Percentiles rank a stretch among this genome's conserved stretches.
phyloP scores from a whole-genome alignment of 2,329 filamentous ascomycete species.

The Gnomoniopsis sp. region DNA sequence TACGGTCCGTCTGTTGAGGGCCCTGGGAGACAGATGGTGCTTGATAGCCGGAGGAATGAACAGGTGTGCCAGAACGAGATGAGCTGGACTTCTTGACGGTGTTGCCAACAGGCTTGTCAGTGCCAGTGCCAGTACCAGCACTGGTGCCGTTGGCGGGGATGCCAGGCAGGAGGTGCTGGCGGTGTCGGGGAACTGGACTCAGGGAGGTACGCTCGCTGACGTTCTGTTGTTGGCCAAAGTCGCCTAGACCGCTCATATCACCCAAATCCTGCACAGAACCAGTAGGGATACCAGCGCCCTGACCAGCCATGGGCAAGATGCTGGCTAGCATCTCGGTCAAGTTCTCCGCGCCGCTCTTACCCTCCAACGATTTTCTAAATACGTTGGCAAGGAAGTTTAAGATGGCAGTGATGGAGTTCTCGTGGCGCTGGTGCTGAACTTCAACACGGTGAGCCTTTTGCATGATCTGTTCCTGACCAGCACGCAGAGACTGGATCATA shows the following conservation, averaged over 20 bases:
- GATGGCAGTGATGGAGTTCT: constrained; percentile 98
- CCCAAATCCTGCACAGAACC: constrained; percentile 60
- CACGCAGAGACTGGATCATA: constrained; percentile 75
- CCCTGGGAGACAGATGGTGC: constrained; percentile 27
- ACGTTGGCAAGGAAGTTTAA: constrained; percentile 95
- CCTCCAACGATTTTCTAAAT: constrained; percentile 89
- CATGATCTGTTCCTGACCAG: constrained; percentile 84
- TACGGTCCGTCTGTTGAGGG: constrained; percentile 48
- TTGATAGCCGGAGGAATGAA: constrained; percentile 19
- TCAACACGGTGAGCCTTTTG: constrained; percentile 88
- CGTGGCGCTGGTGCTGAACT: constrained; percentile 89
- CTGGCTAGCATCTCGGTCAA: constrained; percentile 81
- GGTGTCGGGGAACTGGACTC: constrained; percentile 40
- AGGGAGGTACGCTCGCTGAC: constrained; percentile 32
- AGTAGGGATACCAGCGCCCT: constrained; percentile 39
- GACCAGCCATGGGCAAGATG: constrained; percentile 57
- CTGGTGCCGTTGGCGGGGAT: constrained; percentile 37
- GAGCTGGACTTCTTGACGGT: constrained; percentile 11
- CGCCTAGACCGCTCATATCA: constrained; percentile 60
- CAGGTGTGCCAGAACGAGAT: constrained; percentile 22
- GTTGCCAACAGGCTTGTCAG: constrained; percentile 26
- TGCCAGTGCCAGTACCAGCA: constrained; percentile 22
- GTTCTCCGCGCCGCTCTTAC: constrained; percentile 71
- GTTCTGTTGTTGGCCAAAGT: constrained; percentile 50
- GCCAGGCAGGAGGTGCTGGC: constrained; percentile 51